phyloP scores from a whole-genome alignment of 495 filamentous ascomycete genomes.

The Chaetomium cochliodes region DNA sequence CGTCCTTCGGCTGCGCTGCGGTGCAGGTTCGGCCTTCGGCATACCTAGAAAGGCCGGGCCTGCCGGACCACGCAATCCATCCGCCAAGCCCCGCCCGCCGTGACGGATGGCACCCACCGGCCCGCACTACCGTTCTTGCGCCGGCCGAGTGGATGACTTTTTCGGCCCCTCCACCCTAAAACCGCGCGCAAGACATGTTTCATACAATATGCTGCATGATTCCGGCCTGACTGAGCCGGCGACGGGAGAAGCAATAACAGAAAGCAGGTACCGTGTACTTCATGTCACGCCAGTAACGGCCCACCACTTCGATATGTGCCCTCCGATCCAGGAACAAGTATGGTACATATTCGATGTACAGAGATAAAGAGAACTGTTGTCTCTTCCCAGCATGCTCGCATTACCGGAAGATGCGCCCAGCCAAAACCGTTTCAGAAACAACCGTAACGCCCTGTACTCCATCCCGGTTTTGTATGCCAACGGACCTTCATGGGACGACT shows the following conservation, averaged over 20 bases:
- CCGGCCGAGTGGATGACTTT: neutral
- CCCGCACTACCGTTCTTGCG: slow-evolving; percentile 1
- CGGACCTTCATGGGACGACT: slow-evolving; percentile 61
- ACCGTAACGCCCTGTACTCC: slow-evolving; percentile 32
- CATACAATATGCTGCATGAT: neutral
- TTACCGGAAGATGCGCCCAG: neutral
- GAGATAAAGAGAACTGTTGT: neutral
- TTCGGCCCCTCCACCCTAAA: neutral
- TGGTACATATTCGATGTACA: slow-evolving; percentile 19
- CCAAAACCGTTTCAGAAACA: slow-evolving; percentile 25
- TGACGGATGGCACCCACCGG: neutral
- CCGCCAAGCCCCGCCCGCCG: slow-evolving; percentile 3
- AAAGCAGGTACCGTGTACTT: no score
- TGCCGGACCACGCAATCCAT: neutral
- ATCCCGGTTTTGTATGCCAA: slow-evolving; percentile 1
- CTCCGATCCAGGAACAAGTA: neutral
- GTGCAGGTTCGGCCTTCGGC: slow-evolving; percentile 13
- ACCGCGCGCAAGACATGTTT: slow-evolving; percentile 1
- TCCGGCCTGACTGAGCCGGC: neutral
- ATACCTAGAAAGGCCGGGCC: neutral
- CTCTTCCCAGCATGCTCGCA: slow-evolving; percentile 13
- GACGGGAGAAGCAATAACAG: neutral
- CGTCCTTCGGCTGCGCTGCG: neutral
- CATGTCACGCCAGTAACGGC: no score
- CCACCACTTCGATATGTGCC: neutral